Evolutionary conservation across 371 early-diverging fungal species (phyloP), one percentile per base, ranked within the genome.

Genomic region (Mortierella polycephala): DNA sequence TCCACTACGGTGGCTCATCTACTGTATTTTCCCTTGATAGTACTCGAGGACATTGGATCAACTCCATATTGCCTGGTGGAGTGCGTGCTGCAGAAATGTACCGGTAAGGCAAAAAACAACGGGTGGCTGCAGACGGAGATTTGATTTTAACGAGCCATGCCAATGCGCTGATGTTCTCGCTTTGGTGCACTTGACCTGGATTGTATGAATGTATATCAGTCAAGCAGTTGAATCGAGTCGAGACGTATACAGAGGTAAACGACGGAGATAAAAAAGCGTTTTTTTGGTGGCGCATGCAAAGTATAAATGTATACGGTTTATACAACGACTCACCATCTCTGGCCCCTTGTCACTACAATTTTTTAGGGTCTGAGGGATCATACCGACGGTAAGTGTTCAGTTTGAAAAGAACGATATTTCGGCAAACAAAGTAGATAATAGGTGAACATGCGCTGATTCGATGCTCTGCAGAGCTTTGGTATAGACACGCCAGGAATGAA

Each of bases 11-110:
- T 45, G 23, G n/a, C 45, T 40, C 44, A 37, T 55, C 54, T 14
- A 58, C 20, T 40, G 50, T 44, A 14, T 42, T 64, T 41, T 20
- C 41, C 44, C 7, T 52, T 45, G 5, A 14, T 53, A 79, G 80
- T 73, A 23, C 55, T 79, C 20, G 80, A 79, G 8, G 80, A 79
- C 42, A 65, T 79, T 66, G 80, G 80, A 39, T 50, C 55, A 1
- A 79, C 80, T 1, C 80, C 80, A 7, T 79, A 60, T 57, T 73
- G 69, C 47, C 59, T 79, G 12, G 73, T 79, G 23, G 80, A 79
- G 37, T 63, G 80, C 46, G 69, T 79, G 2, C 74, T 79, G 8
- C 53, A 63, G 45, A 79, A 79, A 47, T 79, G 80, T 45, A 79
- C 62, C 52, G 74, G 80, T 79, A 66, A 58, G 59, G 44, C 10